Evolutionary conservation across 2,329 filamentous ascomycete species (phyloP).

Genomic region (Madurella mycetomatis): DNA sequence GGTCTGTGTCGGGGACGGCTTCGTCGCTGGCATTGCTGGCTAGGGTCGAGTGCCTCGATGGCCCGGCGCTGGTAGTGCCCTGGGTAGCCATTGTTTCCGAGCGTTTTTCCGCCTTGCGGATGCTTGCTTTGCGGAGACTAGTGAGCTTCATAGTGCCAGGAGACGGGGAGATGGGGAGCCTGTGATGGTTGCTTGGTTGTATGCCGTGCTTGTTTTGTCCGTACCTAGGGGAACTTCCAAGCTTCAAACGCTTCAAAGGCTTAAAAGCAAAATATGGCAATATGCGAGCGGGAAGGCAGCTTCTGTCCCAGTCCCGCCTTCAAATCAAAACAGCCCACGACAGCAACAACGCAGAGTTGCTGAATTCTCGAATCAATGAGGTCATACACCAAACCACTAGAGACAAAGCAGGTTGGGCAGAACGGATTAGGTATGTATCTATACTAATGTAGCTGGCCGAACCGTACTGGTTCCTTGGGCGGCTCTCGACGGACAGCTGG

Average conservation of each 20-base stretch:
- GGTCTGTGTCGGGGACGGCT: constrained; percentile 55
- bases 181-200: not conserved
- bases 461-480: too few relatives aligned
- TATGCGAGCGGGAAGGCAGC: not conserved
- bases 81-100: constrained; percentile 13
- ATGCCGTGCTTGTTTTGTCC: not conserved
- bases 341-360: not conserved
- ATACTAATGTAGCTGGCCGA: too few relatives aligned
- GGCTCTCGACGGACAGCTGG: not conserved
- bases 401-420: constrained; percentile 11
- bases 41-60: constrained; percentile 45
- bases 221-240: not conserved
- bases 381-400: constrained; percentile 3
- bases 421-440: not conserved
- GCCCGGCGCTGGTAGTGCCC: constrained; percentile 28
- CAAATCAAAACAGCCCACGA: not conserved
- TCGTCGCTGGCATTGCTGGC: constrained; percentile 50
- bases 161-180: not conserved
- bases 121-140: constrained; percentile 10
- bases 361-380: constrained; percentile 5
- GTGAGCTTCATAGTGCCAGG: constrained; percentile 16
- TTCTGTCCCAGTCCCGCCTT: not conserved
- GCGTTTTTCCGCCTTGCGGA: not conserved
- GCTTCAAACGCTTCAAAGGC: not conserved
- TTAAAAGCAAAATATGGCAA: not conserved